Evolutionary conservation across 306 rosid species (phyloP), one percentile per base, ranked within the genome.

Genomic region (Gleditsia sinensis): DNA sequence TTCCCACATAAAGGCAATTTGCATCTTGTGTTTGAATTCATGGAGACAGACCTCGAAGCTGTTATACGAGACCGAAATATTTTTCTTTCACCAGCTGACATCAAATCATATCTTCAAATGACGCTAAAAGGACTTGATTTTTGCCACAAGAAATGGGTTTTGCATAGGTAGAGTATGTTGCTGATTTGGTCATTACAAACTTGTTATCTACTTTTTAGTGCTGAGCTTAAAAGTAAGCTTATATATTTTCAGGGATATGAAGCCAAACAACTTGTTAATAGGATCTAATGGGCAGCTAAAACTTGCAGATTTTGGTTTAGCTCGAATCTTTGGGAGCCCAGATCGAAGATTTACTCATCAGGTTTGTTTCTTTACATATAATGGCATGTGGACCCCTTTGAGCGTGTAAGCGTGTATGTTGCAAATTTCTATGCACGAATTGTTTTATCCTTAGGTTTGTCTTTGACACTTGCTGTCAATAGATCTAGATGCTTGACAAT

Each of bases 281-380:
- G 97, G 99, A 83, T 27, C 91, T 68, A 88, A 91, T 68, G 98
- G 98, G 73, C 90, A 91, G 78, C 91, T 94, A 67, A 94, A 94
- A 84, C 96, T 94, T 84, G 97, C 95, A 3, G 97, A 94, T 84
- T 94, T 94, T 90, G 97, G 98, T 72, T 88, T 94, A 74, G 99
- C 99, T 53, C 86, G 99, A 19, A 87, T 92, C 68, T 90, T 94
- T 84, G 97, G 99, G 82, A 91, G 99, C 74, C 96, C 99, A 33
- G 91, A 86, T 81, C 90, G 97, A 74, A 94, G 87, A 83, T 94
- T 88, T 75, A 94, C 99, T 55, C 95, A 94, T 67, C 95, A 94
- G 95, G 98, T 91, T 83, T 78, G 74, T 60, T 81, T 86, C 34
- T 68, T 55, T 68, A 39, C 70, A n/a, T 59, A 53, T 61, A 65